phyloP scores from a whole-genome alignment of 1,139 yeast species.

The Pichia sorboxylosa region DNA sequence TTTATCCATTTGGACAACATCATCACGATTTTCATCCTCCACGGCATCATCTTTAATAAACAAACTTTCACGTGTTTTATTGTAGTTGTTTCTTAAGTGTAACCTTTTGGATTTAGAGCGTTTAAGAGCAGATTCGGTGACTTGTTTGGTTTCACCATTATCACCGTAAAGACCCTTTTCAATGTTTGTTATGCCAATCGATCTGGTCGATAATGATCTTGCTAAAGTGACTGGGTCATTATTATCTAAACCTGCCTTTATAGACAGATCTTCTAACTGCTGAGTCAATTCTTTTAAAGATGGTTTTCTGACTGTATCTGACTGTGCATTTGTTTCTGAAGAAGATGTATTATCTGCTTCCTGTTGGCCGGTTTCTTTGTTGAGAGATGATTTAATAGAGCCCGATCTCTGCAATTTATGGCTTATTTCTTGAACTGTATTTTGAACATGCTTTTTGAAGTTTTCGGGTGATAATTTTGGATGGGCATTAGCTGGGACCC shows the following conservation, averaged over 20 bases:
- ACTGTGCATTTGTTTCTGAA: not conserved
- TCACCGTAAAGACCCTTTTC: conserved; percentile 28
- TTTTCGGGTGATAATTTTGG: conserved; percentile 92
- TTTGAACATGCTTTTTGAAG: conserved; percentile 70
- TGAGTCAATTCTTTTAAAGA: conserved; percentile 56
- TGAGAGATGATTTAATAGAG: conserved; percentile 18
- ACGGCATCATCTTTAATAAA: conserved; percentile 6
- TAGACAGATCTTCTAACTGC: conserved; percentile 55
- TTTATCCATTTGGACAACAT: conserved; percentile 2
- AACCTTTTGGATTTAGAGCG: conserved; percentile 5
- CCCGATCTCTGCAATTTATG: conserved; percentile 30
- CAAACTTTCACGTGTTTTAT: conserved; percentile 11
- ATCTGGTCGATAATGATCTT: conserved; percentile 51
- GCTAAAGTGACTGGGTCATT: conserved; percentile 69
- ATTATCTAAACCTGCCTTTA: conserved; percentile 62
- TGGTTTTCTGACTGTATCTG: conserved; percentile 25
- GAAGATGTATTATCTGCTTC: not conserved
- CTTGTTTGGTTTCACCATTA: conserved; percentile 1
- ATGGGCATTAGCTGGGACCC: conserved; percentile 95
- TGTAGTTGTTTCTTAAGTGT: conserved; percentile 5
- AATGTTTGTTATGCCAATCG: conserved; percentile 45
- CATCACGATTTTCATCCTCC: not conserved
- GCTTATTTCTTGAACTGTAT: conserved; percentile 65
- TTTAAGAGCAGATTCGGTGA: not conserved
- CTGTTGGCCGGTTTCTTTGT: conserved; percentile 1